Evolutionary conservation across 2,329 filamentous ascomycete genomes (phyloP).

Genomic region (Eutypa lata): DNA sequence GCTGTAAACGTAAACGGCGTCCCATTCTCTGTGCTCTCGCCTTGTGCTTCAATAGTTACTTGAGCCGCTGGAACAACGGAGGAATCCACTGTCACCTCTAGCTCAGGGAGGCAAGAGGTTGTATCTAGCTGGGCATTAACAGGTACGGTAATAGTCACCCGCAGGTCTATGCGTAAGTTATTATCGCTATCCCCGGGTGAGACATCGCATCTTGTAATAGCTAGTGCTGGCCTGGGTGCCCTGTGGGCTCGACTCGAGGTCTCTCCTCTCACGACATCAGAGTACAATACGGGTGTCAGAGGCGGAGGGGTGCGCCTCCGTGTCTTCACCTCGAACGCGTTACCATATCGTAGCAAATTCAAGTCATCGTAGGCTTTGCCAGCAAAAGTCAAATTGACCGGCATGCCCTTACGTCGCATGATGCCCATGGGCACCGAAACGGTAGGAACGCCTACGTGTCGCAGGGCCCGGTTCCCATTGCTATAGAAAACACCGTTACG

Average conservation of each 20-base stretch:
- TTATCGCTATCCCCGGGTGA: neutral
- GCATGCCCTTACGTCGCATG: conserved; percentile 44
- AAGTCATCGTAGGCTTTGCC: conserved; percentile 45
- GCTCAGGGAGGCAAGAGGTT: neutral
- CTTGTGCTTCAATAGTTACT: neutral
- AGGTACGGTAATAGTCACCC: neutral
- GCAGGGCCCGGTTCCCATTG: conserved; percentile 50
- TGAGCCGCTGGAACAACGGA: neutral
- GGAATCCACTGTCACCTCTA: neutral
- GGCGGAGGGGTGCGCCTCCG: neutral
- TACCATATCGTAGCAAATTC: conserved; percentile 22
- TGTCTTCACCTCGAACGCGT: conserved; percentile 16
- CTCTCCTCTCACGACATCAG: neutral
- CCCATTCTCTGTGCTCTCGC: neutral
- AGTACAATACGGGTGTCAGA: neutral
- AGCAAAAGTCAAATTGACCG: conserved; percentile 50
- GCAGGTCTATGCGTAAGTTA: neutral
- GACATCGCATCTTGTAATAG: neutral
- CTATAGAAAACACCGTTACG: conserved; percentile 51
- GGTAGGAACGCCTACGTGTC: conserved; percentile 53
- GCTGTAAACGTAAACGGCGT: neutral
- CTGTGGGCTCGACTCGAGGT: neutral
- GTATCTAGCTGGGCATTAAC: neutral
- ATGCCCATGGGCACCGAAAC: conserved; percentile 52
- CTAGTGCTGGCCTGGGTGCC: neutral